These are phyloP conservation scores for Vitis vinifera DNA, from an alignment of 164 flowering plant species.

Conservation along the genomic window ASM3070453v1 NC_081808.1:18924001-18924500, in stretches of 20 bases:
- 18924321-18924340: constrained; percentile 54
- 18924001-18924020: not conserved
- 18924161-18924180: not conserved
- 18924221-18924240: too few species aligned
- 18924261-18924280: constrained; percentile 9
- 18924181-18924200: too few species aligned
- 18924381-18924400: constrained; percentile 31
- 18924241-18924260: not conserved
- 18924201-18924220: too few species aligned
- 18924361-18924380: constrained; percentile 32
- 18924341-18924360: constrained; percentile 48
- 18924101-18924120: not conserved
- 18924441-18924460: too few species aligned
- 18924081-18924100: not conserved
- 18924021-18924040: not conserved
- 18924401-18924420: constrained; percentile 35
- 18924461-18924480: not conserved
- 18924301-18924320: constrained; percentile 70
- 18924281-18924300: constrained; percentile 65
- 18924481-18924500: not conserved
- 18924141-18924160: not conserved
- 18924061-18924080: too few species aligned
- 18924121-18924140: not conserved
- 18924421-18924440: too few species aligned
- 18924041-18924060: too few species aligned